A percentile compares a stretch with the other conserved stretches of the same genome.
Evolutionary conservation across 352 stramenopile species (phyloP).

Genomic region (Pythium folliculosum): DNA sequence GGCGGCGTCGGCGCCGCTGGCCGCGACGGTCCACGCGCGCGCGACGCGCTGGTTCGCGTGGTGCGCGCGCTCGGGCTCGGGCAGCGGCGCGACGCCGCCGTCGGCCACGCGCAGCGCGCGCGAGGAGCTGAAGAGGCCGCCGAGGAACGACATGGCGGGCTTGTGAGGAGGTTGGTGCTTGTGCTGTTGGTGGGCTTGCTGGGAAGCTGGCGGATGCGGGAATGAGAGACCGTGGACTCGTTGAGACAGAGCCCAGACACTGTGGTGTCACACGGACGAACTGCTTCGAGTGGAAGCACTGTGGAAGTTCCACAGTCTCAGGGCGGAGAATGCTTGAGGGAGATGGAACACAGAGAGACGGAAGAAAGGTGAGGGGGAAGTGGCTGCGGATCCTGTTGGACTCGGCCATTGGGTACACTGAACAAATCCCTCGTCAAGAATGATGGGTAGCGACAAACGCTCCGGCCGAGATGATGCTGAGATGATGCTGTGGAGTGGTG

Average conservation of each 20-base stretch:
- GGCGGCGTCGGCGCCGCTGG: too few species aligned
- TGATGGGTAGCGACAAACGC: background rate
- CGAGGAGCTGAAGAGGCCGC: background rate
- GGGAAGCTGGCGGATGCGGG: background rate
- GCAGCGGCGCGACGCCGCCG: background rate
- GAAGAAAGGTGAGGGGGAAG: background rate
- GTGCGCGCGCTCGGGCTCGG: background rate
- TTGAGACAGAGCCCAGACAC: too few species aligned
- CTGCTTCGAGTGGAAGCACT: too few species aligned
- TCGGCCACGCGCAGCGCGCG: background rate
- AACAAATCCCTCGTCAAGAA: background rate
- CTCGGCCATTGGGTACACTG: background rate
- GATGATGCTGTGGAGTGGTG: too few species aligned
- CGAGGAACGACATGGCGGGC: background rate
- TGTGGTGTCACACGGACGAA: too few species aligned
- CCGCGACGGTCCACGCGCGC: background rate
- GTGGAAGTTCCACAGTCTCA: too few species aligned
- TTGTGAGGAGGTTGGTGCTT: background rate
- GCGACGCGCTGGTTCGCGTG: background rate
- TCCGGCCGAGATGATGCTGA: background rate
- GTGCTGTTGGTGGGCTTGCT: background rate
- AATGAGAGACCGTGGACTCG: background rate
- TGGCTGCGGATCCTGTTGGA: background rate
- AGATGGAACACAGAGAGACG: background rate
- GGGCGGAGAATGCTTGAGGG: too few species aligned